phyloP scores from a whole-genome alignment of 2,329 filamentous ascomycete genomes.

The Chalaropsis ovoidea region DNA sequence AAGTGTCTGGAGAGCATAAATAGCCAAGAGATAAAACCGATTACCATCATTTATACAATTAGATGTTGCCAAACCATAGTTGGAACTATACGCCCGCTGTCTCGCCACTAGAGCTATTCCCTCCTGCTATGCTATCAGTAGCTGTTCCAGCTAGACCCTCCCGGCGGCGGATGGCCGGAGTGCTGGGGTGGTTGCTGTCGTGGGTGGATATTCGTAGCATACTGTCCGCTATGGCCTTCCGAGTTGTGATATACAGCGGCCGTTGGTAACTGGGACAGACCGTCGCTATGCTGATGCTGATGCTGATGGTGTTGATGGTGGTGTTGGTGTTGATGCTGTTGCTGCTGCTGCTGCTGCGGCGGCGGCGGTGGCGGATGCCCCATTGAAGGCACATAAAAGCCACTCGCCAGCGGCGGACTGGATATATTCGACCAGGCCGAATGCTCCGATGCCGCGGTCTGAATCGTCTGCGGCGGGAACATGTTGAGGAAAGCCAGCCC shows the following conservation, averaged over 20 bases:
- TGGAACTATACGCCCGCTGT: background rate
- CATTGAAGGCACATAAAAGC: background rate
- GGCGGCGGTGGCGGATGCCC: background rate
- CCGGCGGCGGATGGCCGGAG: background rate
- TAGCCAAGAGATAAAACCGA: slow-evolving; percentile 8
- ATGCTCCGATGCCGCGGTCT: background rate
- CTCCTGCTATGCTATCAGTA: background rate
- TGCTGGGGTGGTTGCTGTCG: background rate
- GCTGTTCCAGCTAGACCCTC: background rate
- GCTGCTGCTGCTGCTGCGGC: background rate
- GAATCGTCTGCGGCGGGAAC: background rate
- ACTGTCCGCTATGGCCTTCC: background rate
- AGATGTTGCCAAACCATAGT: background rate
- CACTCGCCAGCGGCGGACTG: background rate
- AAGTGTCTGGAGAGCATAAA: slow-evolving; percentile 1
- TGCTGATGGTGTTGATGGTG: slow-evolving; percentile 7
- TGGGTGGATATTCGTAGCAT: background rate
- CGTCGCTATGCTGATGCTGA: background rate
- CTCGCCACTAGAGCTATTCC: no score
- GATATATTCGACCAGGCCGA: slow-evolving; percentile 3
- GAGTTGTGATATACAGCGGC: background rate
- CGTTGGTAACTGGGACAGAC: background rate
- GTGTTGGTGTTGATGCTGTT: background rate
- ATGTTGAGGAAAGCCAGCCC: background rate
- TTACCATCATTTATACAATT: background rate